Evolutionary conservation across 495 filamentous ascomycete genomes (phyloP).

Genomic region (Opeltia flavorubescens): DNA sequence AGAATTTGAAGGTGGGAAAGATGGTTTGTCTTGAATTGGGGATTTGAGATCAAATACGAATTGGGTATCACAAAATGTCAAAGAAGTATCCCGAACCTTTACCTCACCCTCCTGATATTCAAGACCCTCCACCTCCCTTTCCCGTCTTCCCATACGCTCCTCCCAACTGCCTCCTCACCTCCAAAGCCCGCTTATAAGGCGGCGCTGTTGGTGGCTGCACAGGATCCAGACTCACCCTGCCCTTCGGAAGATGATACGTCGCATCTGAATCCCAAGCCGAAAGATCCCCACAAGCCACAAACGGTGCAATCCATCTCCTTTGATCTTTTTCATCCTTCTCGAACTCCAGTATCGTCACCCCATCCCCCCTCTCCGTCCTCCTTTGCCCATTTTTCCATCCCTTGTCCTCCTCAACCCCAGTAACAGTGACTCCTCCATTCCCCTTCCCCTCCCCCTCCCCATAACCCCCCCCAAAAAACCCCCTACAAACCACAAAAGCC

Average conservation of each 20-base stretch:
- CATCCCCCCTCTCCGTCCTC: constrained; percentile 32
- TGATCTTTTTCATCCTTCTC: constrained; percentile 34
- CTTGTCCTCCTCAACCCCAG: neutral
- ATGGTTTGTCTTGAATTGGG: constrained; percentile 35
- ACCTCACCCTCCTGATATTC: neutral
- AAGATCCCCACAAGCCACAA: constrained; percentile 93
- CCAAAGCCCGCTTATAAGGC: constrained; percentile 81
- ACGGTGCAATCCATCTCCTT: constrained; percentile 74
- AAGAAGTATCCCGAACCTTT: neutral
- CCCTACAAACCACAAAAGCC: constrained; percentile 89
- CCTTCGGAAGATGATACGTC: constrained; percentile 68
- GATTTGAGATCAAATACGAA: too few species aligned
- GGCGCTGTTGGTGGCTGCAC: constrained; percentile 95
- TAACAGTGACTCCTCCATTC: neutral
- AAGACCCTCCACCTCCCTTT: neutral
- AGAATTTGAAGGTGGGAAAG: constrained; percentile 61
- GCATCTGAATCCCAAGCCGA: constrained; percentile 90
- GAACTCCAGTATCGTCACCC: constrained; percentile 48
- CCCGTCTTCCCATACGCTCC: constrained; percentile 74
- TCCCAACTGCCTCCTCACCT: constrained; percentile 61
- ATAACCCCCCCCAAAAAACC: constrained; percentile 37
- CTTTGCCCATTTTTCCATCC: constrained; percentile 4
- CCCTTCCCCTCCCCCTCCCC: constrained; percentile 3
- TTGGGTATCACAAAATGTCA: too few species aligned
- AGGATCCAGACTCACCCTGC: constrained; percentile 70